Evolutionary conservation across 2,329 filamentous ascomycete species (phyloP).

Genomic region (Xylaria sp.): DNA sequence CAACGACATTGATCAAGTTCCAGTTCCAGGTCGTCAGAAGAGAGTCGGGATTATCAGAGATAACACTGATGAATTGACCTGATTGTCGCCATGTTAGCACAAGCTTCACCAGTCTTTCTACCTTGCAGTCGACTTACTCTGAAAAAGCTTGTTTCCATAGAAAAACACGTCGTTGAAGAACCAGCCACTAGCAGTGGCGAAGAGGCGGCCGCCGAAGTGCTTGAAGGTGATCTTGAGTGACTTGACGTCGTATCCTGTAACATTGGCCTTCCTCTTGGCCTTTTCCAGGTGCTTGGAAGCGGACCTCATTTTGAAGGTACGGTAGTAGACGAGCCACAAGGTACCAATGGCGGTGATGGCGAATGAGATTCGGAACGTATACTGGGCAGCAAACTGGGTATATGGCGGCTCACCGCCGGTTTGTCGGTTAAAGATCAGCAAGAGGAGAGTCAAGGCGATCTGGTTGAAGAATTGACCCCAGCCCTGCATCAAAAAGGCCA

Average conservation of each 20-base stretch:
- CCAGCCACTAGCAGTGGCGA: constrained; percentile 90
- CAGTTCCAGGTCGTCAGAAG: constrained; percentile 91
- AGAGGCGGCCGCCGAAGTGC: constrained; percentile 85
- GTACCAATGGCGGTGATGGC: constrained; percentile 91
- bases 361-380: constrained; percentile 92
- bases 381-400: constrained; percentile 80
- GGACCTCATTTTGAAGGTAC: constrained; percentile 92
- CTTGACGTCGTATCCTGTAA: constrained; percentile 92
- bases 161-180: constrained; percentile 99
- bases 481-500: constrained; percentile 97
- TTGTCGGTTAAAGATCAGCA: constrained; percentile 89
- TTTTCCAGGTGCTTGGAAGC: constrained; percentile 83
- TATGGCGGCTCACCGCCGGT: constrained; percentile 79
- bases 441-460: constrained; percentile 83
- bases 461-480: constrained; percentile 98
- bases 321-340: constrained; percentile 95
- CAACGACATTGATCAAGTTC: constrained; percentile 90
- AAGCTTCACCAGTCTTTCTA: background rate
- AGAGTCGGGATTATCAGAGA: constrained; percentile 74
- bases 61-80: constrained; percentile 83
- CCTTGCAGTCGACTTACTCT: constrained; percentile 57
- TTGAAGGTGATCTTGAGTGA: constrained; percentile 82
- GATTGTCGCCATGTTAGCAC: constrained; percentile 15
- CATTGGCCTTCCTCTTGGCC: constrained; percentile 85
- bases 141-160: constrained; percentile 99